Evolutionary conservation across 2,329 filamentous ascomycete genomes (phyloP).

Genomic region (Didymella glomerata): DNA sequence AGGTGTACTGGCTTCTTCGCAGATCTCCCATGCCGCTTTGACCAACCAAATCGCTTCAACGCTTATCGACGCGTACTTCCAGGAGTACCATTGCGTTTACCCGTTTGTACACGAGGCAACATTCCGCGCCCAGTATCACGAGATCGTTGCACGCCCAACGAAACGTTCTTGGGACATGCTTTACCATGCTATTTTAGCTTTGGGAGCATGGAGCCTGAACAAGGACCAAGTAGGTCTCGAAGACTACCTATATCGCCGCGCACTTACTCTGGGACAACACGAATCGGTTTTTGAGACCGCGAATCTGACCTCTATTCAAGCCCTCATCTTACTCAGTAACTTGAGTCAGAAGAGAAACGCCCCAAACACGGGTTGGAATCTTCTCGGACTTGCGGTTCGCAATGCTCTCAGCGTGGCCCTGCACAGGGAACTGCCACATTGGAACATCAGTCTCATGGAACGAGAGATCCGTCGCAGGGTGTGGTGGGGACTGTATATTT

Average conservation of each 20-base stretch:
- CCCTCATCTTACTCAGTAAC: slow-evolving; percentile 36
- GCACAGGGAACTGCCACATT: slow-evolving; percentile 38
- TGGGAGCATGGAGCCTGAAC: slow-evolving; percentile 37
- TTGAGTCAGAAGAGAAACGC: slow-evolving; percentile 37
- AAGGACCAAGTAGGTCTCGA: slow-evolving; percentile 35
- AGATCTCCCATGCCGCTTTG: slow-evolving; percentile 35
- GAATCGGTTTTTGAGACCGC: slow-evolving; percentile 39
- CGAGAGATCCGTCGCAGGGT: slow-evolving; percentile 36
- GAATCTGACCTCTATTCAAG: slow-evolving; percentile 36
- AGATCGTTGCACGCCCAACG: slow-evolving; percentile 35
- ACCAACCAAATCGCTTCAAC: slow-evolving; percentile 32
- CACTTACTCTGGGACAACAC: slow-evolving; percentile 36
- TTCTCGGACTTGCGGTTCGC: slow-evolving; percentile 36
- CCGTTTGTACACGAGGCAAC: slow-evolving; percentile 40
- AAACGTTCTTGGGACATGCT: slow-evolving; percentile 38
- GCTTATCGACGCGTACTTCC: slow-evolving; percentile 36
- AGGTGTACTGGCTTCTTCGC: slow-evolving; percentile 30
- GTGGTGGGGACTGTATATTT: slow-evolving; percentile 40
- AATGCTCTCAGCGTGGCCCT: slow-evolving; percentile 38
- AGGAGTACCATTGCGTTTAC: slow-evolving; percentile 37
- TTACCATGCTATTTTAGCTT: slow-evolving; percentile 34
- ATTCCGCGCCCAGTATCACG: slow-evolving; percentile 39
- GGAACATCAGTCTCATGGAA: slow-evolving; percentile 39
- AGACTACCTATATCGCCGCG: slow-evolving; percentile 37
- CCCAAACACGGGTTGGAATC: slow-evolving; percentile 39